Base-by-base conservation (phyloP, 1,284 basidiomycete species). In the Ustilago hordei region DNA sequence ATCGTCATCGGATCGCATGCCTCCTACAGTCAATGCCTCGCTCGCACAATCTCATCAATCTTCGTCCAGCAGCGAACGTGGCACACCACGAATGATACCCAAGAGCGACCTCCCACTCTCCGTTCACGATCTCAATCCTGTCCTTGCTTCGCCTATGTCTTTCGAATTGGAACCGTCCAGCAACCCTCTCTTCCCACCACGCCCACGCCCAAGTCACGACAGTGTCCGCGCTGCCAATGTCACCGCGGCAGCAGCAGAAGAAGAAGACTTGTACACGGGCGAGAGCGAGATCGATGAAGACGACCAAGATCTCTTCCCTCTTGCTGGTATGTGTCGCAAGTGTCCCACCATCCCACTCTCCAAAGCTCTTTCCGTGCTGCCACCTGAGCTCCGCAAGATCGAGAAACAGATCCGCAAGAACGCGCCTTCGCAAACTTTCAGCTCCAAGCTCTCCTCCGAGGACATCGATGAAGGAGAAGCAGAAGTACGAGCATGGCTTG, bases 321-420 rank as follows among this genome's bases (percentile, higher is more conserved):
- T 73, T 0, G 80, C 75, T 41, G 81, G 83, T 47, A 85, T 84
- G 79, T 85, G 84, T 69, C 69, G 69, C 48, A 85, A 85, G 61
- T 85, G 84, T 52, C 48, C 64, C 52, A 67, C 47, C 15, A 71
- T 85, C 15, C 64, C 76, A 4, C 74, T 85, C 31, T 73, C 64
- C 39, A 73, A 73, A 47, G 84, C 84, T 0, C 69, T 85, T 3
- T 47, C 74, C 31, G 60, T 64, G 28, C 75, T 85, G 3, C 84
- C 84, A 9, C 82, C 83, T 15, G 84, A 85, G 48, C 66, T 85
- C 50, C 71, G 84, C 38, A 65, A 64, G 48, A 59, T 81, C 17
- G 84, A 85, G 45, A 78, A 75, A 56, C 53, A 66, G 38, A 69
- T 81, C n/a, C 71, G 73, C 34, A 64, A 62, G 48, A 64, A 62